These are phyloP conservation scores for Syzygium grande DNA, from an alignment of 345 rosid species.

Conservation along the genomic window DNA sequence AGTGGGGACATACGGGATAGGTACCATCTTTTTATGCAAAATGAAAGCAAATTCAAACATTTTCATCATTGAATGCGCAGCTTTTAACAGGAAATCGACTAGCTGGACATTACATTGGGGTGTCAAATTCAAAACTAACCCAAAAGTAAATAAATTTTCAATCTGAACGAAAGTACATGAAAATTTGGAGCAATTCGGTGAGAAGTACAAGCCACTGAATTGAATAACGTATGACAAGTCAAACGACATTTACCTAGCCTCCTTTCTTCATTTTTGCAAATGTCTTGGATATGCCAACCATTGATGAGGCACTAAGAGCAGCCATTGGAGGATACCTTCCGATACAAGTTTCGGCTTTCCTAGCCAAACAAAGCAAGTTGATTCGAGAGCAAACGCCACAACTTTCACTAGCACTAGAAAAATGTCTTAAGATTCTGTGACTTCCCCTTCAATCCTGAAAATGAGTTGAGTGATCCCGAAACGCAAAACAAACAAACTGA, in stretches of 20 bases:
- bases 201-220: background rate
- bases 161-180: background rate
- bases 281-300: conserved; percentile 48
- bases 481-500: background rate
- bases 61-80: background rate
- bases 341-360: conserved; percentile 22
- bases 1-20: conserved; percentile 82
- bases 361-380: conserved; percentile 14
- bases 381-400: conserved; percentile 27
- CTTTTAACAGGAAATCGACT: background rate
- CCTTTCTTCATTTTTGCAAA: conserved; percentile 49
- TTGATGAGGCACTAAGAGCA: conserved; percentile 22
- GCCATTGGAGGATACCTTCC: conserved; percentile 49
- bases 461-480: background rate
- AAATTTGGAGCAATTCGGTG: background rate
- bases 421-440: background rate
- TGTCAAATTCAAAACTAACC: background rate
- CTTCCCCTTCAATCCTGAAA: background rate
- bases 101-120: background rate
- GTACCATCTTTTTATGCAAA: conserved; percentile 49
- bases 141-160: background rate
- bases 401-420: background rate
- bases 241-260: conserved; percentile 40
- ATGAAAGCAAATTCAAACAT: background rate
- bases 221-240: background rate